Conservation (phyloP, 257 asterid species). For the Voacanga thouarsii region DNA sequence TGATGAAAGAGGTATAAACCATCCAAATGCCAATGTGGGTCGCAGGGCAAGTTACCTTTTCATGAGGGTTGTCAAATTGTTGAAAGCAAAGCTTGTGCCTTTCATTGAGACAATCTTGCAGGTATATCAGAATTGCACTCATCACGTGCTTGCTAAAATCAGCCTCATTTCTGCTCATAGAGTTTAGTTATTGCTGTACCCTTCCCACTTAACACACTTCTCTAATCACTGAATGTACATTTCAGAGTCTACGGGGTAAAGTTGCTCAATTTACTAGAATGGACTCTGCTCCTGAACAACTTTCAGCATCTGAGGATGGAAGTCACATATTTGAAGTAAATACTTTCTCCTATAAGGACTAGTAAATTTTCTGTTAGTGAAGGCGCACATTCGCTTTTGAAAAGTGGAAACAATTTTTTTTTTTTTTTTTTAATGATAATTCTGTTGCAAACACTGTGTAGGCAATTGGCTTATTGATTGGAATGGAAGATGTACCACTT, state of each 20-base stretch:
- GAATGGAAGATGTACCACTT: slow-evolving; percentile 91
- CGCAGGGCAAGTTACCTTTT: slow-evolving; percentile 92
- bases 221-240: slow-evolving; percentile 12
- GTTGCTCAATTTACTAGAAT: slow-evolving; percentile 69
- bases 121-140: slow-evolving; percentile 41
- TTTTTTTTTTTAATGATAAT: slow-evolving; percentile 1
- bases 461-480: slow-evolving; percentile 96
- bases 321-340: slow-evolving; percentile 92
- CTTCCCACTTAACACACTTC: background rate
- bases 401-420: background rate
- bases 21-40: slow-evolving; percentile 70
- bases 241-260: slow-evolving; percentile 78
- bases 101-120: slow-evolving; percentile 87
- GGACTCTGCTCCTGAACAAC: slow-evolving; percentile 45
- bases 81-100: slow-evolving; percentile 82
- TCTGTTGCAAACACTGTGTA: slow-evolving; percentile 17
- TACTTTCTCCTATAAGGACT: slow-evolving; percentile 4
- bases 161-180: slow-evolving; percentile 3
- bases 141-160: background rate
- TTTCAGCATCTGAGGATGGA: slow-evolving; percentile 77
- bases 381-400: background rate
- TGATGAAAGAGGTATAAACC: slow-evolving; percentile 95
- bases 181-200: slow-evolving; percentile 6
- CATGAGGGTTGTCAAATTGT: slow-evolving; percentile 87
- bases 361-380: slow-evolving; percentile 1